These are phyloP conservation scores for Carex pumila DNA, from an alignment of 176 grass and related monocot genomes.

Conservation along the genomic window DNA sequence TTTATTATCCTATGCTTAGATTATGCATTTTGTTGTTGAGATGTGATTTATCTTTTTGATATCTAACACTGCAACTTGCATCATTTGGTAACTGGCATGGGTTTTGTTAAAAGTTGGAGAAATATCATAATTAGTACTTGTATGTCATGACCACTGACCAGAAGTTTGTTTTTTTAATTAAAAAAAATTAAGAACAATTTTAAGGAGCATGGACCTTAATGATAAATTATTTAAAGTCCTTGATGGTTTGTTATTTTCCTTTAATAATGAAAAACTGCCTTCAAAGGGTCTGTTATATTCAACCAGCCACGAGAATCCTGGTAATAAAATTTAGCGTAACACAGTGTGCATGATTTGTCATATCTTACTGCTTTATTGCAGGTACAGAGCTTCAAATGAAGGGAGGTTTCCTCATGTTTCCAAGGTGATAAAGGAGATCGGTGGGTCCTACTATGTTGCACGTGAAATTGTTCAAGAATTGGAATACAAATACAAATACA, in stretches of 20 bases:
- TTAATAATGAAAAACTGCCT: neutral
- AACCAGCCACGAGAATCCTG: neutral
- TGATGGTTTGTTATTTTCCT: neutral
- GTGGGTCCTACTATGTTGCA: slow-evolving; percentile 34
- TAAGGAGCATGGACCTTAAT: neutral
- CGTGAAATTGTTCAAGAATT: slow-evolving; percentile 56
- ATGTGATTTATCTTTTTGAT: slow-evolving; percentile 8
- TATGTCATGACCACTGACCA: neutral
- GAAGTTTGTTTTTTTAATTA: neutral
- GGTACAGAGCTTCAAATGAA: slow-evolving; percentile 51
- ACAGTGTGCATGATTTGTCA: slow-evolving; percentile 13
- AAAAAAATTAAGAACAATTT: neutral
- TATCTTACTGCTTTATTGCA: slow-evolving; percentile 34
- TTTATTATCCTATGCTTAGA: neutral
- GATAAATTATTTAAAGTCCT: neutral
- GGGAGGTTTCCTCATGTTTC: slow-evolving; percentile 33
- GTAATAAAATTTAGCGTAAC: neutral
- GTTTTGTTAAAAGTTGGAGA: neutral
- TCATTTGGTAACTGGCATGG: neutral
- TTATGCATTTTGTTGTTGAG: neutral
- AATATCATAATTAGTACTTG: neutral
- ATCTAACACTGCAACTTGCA: neutral
- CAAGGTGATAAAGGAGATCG: slow-evolving; percentile 22
- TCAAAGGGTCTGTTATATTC: neutral
- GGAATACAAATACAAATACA: slow-evolving; percentile 47